Evolutionary conservation across 225 moss, liverwort and hornwort genomes (phyloP).

Genomic region (Sphagnum tenellum): DNA sequence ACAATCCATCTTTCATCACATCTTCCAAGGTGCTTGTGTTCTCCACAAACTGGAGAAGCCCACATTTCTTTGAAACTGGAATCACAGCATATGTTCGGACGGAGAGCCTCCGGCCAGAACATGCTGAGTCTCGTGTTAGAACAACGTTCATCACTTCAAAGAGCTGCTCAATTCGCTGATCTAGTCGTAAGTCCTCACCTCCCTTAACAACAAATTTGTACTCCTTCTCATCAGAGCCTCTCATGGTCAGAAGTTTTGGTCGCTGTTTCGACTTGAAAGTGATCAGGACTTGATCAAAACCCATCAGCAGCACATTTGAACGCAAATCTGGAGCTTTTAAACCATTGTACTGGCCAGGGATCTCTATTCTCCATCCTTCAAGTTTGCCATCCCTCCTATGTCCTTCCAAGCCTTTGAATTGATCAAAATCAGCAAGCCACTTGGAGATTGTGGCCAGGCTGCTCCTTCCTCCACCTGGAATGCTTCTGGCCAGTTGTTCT

Average conservation of each 20-base stretch:
- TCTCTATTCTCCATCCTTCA: slow-evolving; percentile 31
- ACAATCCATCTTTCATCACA: slow-evolving; percentile 69
- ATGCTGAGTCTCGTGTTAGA: slow-evolving; percentile 51
- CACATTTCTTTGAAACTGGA: slow-evolving; percentile 79
- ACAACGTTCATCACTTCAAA: slow-evolving; percentile 94
- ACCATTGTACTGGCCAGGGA: slow-evolving; percentile 75
- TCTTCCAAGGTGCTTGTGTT: slow-evolving; percentile 74
- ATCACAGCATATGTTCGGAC: slow-evolving; percentile 73
- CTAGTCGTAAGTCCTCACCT: slow-evolving; percentile 82
- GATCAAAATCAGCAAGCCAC: slow-evolving; percentile 89
- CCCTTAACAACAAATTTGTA: slow-evolving; percentile 97
- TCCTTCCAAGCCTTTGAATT: slow-evolving; percentile 27
- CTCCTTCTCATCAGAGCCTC: slow-evolving; percentile 87
- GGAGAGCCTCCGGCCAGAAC: slow-evolving; percentile 53
- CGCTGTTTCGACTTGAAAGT: slow-evolving; percentile 75
- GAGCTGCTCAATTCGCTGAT: slow-evolving; percentile 91
- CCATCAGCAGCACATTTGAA: slow-evolving; percentile 56
- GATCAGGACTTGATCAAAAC: slow-evolving; percentile 73
- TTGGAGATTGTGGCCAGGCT: slow-evolving; percentile 67
- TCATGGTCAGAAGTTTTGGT: slow-evolving; percentile 82
- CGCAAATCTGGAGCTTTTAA: slow-evolving; percentile 32
- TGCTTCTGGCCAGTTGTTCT: slow-evolving; percentile 31
- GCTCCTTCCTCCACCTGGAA: slow-evolving; percentile 47
- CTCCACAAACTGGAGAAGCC: slow-evolving; percentile 88
- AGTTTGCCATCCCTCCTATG: slow-evolving; percentile 13